phyloP scores from a whole-genome alignment of 106 monocot species.

The Hemerocallis citrina region DNA sequence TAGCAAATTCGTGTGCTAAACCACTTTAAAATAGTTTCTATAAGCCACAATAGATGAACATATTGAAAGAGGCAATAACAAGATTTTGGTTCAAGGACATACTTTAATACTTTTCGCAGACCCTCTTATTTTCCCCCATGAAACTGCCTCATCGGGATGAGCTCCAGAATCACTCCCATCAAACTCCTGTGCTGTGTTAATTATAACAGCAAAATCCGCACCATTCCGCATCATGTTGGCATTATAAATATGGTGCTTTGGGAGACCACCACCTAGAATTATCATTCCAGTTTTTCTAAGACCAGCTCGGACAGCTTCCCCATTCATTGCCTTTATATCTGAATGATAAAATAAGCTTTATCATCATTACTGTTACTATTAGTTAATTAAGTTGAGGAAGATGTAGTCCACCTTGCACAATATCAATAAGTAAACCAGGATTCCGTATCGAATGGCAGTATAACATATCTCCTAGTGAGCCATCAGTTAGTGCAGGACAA shows the following conservation, averaged over 20 bases:
- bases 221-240: slow-evolving; percentile 93
- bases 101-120: slow-evolving; percentile 84
- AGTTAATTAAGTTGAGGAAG: background rate
- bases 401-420: slow-evolving; percentile 66
- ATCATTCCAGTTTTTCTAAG: slow-evolving; percentile 86
- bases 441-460: slow-evolving; percentile 69
- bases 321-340: slow-evolving; percentile 84
- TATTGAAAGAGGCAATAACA: background rate
- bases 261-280: slow-evolving; percentile 90
- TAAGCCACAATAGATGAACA: background rate
- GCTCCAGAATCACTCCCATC: slow-evolving; percentile 99
- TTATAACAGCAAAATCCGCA: slow-evolving; percentile 91
- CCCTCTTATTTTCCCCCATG: slow-evolving; percentile 90
- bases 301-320: slow-evolving; percentile 70
- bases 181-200: slow-evolving; percentile 92
- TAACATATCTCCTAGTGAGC: slow-evolving; percentile 88
- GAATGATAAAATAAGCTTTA: slow-evolving; percentile 3
- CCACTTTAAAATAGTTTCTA: background rate
- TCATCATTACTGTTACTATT: background rate
- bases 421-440: slow-evolving; percentile 79
- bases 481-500: slow-evolving; percentile 83
- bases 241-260: slow-evolving; percentile 91
- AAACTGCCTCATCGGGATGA: slow-evolving; percentile 89
- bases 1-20: background rate
- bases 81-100: slow-evolving; percentile 5